These are phyloP conservation scores for Antitrichia curtipendula DNA, from an alignment of 225 moss, liverwort and hornwort genomes.

Conservation along the genomic window DNA sequence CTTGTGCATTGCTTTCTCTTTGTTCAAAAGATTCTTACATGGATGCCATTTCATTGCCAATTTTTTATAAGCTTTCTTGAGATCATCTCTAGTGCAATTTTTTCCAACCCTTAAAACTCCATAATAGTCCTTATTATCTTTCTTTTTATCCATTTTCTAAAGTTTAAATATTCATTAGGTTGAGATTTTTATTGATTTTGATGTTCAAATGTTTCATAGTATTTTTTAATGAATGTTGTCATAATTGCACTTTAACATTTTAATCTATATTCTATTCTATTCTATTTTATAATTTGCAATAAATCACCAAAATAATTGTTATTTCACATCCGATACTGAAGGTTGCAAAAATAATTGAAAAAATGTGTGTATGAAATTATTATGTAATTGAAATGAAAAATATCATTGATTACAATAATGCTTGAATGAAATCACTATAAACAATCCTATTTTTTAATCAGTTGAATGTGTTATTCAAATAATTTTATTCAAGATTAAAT, in stretches of 20 bases:
- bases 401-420: background rate
- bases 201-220: background rate
- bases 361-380: too few relatives aligned
- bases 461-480: too few relatives aligned
- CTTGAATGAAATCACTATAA: background rate
- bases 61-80: conserved; percentile 15
- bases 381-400: background rate
- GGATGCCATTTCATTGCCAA: conserved; percentile 49
- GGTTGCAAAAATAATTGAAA: background rate
- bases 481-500: background rate
- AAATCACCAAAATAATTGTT: accelerated
- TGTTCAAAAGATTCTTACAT: conserved; percentile 1
- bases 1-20: background rate
- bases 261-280: too few relatives aligned
- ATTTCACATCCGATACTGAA: background rate
- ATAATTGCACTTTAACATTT: background rate
- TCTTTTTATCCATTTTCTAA: background rate
- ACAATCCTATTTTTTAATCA: background rate
- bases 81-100: conserved; percentile 1
- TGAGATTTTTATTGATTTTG: background rate
- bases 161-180: background rate
- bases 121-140: conserved; percentile 6
- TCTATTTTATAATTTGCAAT: background rate
- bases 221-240: background rate
- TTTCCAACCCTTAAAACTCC: conserved; percentile 14